Evolutionary conservation across 2,329 filamentous ascomycete genomes (phyloP).

Genomic region (Fusarium sp.): DNA sequence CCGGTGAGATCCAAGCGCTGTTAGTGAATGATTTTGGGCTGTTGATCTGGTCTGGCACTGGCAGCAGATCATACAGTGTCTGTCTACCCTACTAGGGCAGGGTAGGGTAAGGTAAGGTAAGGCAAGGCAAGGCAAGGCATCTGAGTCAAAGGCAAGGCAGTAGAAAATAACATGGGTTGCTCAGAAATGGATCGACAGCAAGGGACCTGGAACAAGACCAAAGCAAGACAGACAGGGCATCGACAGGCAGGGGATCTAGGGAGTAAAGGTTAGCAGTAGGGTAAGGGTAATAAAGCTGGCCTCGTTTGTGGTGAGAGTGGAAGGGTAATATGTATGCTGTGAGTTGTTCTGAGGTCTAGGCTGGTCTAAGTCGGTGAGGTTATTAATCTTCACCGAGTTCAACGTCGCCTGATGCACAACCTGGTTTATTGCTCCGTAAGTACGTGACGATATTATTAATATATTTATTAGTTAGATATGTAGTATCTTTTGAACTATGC

Average conservation of each 20-base stretch:
- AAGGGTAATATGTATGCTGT: constrained; percentile 22
- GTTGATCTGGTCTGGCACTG: constrained; percentile 12
- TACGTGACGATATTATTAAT: not conserved
- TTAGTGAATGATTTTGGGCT: constrained; percentile 10
- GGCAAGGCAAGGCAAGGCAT: constrained; percentile 18
- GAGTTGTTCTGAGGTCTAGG: constrained; percentile 16
- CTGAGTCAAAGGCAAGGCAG: constrained; percentile 34
- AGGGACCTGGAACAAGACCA: constrained; percentile 34
- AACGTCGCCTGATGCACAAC: constrained; percentile 1
- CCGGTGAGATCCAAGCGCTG: constrained; percentile 29
- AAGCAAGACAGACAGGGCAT: constrained; percentile 23
- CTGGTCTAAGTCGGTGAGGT: constrained; percentile 38
- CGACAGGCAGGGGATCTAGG: constrained; percentile 2
- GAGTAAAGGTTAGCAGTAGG: constrained; percentile 3
- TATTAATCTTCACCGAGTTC: constrained; percentile 37
- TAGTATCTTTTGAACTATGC: constrained; percentile 1
- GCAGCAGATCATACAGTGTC: not conserved
- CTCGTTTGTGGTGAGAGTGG: constrained; percentile 28
- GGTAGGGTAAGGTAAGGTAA: constrained; percentile 12
- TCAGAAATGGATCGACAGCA: constrained; percentile 39
- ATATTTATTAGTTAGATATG: not conserved
- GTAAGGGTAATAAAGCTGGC: constrained; percentile 14
- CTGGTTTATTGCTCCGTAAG: not conserved
- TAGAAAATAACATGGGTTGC: constrained; percentile 24
- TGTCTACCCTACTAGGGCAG: not conserved